Conservation (phyloP, 352 stramenopile genomes). For the Lagenidium giganteum region DNA sequence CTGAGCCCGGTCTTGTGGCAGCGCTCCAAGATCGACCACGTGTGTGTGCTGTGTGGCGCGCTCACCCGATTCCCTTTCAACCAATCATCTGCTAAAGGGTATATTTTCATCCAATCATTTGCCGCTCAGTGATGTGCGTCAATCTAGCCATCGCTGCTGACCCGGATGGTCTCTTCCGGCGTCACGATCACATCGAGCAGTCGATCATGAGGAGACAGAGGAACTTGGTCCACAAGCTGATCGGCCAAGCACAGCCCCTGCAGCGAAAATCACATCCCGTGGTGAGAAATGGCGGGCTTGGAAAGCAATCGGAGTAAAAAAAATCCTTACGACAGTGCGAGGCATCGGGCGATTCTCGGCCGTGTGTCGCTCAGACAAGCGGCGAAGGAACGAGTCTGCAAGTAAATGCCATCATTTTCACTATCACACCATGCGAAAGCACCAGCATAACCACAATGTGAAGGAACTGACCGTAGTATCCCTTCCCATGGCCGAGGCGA, state of each 20-base stretch:
- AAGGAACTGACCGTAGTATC: slow-evolving; percentile 63
- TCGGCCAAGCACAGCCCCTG: slow-evolving; percentile 51
- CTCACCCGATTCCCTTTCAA: too few species aligned
- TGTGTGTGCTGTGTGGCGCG: slow-evolving; percentile 4
- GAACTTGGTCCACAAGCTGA: slow-evolving; percentile 57
- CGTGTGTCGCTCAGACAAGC: slow-evolving; percentile 32
- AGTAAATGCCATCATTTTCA: background rate
- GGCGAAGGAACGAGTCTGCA: slow-evolving; percentile 61
- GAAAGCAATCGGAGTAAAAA: too few species aligned
- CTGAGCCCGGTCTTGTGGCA: too few species aligned
- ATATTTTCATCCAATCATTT: background rate
- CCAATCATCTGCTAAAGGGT: slow-evolving; percentile 5
- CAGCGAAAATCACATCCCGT: too few species aligned
- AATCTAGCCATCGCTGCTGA: too few species aligned
- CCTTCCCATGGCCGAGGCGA: slow-evolving; percentile 76
- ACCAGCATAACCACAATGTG: too few species aligned
- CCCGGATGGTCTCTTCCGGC: slow-evolving; percentile 34
- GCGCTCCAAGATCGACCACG: too few species aligned
- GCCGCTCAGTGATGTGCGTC: slow-evolving; percentile 3
- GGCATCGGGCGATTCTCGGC: slow-evolving; percentile 29
- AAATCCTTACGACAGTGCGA: slow-evolving; percentile 35
- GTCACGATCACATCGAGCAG: slow-evolving; percentile 57
- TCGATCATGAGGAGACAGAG: slow-evolving; percentile 39
- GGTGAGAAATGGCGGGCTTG: too few species aligned
- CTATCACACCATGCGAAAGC: too few species aligned